These are phyloP conservation scores for Mortierella sp. DNA, from an alignment of 371 early-diverging fungal genomes.

Conservation along the genomic window DNA sequence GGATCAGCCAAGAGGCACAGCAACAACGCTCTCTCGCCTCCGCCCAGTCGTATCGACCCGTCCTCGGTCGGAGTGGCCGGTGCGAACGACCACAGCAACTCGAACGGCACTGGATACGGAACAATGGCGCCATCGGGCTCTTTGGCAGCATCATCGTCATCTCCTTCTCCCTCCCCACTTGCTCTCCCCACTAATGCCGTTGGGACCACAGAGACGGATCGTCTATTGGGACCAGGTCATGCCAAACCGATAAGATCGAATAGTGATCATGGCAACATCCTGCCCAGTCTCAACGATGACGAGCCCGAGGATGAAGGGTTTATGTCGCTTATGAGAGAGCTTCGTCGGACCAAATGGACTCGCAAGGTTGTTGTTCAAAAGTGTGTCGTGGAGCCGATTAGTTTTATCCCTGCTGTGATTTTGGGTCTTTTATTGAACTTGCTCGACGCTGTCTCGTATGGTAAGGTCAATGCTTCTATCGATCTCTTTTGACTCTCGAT, in stretches of 20 bases:
- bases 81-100: background rate
- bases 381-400: slow-evolving; percentile 57
- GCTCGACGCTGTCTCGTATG: slow-evolving; percentile 93
- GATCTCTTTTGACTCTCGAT: background rate
- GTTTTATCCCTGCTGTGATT: slow-evolving; percentile 88
- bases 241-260: too few species aligned
- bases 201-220: slow-evolving; percentile 25
- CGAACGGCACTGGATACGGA: background rate
- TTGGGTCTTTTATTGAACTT: slow-evolving; percentile 91
- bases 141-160: background rate
- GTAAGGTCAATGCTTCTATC: slow-evolving; percentile 36
- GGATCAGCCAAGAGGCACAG: too few species aligned
- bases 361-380: slow-evolving; percentile 37
- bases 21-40: too few species aligned
- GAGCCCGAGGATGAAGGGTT: slow-evolving; percentile 24
- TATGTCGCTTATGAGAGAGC: slow-evolving; percentile 25
- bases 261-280: background rate
- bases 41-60: background rate
- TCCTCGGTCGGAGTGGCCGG: background rate
- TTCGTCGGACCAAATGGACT: slow-evolving; percentile 38
- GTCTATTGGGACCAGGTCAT: slow-evolving; percentile 16
- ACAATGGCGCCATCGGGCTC: slow-evolving; percentile 1
- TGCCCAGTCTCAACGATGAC: slow-evolving; percentile 5
- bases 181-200: background rate
- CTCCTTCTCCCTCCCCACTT: background rate